Percentiles rank a stretch among this genome's conserved stretches.
These are phyloP conservation scores for Saccharomycopsis phalli DNA, from an alignment of 1,139 yeast species.

Conservation along the genomic window DNA sequence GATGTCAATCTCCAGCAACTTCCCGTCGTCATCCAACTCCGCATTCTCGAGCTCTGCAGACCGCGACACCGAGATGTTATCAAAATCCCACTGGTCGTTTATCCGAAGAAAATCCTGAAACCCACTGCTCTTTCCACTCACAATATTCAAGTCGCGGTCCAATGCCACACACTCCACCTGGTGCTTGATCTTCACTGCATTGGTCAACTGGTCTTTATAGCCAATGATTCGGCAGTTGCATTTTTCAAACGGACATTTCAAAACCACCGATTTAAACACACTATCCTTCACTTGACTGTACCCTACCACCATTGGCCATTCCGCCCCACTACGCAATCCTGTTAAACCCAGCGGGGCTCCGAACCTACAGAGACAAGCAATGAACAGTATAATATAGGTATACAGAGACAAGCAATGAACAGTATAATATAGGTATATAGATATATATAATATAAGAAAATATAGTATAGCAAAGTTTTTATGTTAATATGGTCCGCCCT, in stretches of 20 bases:
- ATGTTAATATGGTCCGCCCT: constrained; percentile 21
- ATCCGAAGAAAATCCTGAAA: constrained; percentile 33
- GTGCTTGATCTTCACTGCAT: constrained; percentile 8
- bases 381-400: background rate
- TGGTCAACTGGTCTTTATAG: constrained; percentile 3
- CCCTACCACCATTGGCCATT: too few species aligned
- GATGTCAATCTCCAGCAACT: constrained; percentile 31
- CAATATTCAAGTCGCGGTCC: constrained; percentile 1
- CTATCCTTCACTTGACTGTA: too few species aligned
- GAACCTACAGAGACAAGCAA: background rate
- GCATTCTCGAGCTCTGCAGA: constrained; percentile 27
- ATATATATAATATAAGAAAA: background rate
- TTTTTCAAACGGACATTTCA: constrained; percentile 15
- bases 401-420: background rate
- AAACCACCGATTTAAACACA: background rate
- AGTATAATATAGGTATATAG: background rate
- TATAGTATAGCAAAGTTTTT: background rate
- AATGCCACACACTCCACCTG: constrained; percentile 14
- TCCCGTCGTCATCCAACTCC: constrained; percentile 15
- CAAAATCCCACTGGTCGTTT: constrained; percentile 66
- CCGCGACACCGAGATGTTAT: constrained; percentile 64
- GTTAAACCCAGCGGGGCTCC: too few species aligned
- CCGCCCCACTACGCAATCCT: too few species aligned
- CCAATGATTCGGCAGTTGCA: constrained; percentile 17
- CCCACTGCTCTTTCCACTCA: background rate